phyloP scores from a whole-genome alignment of 2,329 filamentous ascomycete genomes.

The Didymella segeticola region DNA sequence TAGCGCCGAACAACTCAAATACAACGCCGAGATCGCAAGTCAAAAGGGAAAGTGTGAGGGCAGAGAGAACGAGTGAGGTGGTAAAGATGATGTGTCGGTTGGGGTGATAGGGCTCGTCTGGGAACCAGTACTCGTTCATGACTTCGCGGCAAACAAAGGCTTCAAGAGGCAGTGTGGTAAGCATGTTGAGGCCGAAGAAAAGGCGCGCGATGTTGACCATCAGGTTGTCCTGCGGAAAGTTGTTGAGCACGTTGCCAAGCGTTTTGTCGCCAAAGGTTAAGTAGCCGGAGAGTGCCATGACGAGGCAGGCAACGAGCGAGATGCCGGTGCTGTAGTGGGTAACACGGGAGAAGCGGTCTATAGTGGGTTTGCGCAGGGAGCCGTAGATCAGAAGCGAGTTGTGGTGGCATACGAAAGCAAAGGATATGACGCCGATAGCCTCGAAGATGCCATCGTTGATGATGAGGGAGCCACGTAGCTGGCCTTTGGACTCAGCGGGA shows the following conservation, averaged over 20 bases:
- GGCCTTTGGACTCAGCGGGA: slow-evolving; percentile 73
- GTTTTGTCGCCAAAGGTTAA: slow-evolving; percentile 92
- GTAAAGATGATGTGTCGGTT: slow-evolving; percentile 87
- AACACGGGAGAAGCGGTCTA: slow-evolving; percentile 91
- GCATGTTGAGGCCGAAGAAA: slow-evolving; percentile 98
- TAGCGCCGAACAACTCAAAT: slow-evolving; percentile 95
- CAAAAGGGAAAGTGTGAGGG: slow-evolving; percentile 78
- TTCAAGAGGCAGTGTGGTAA: slow-evolving; percentile 94
- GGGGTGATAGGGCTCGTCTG: slow-evolving; percentile 77
- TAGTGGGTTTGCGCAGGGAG: slow-evolving; percentile 89
- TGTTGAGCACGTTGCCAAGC: slow-evolving; percentile 95
- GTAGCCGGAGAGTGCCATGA: slow-evolving; percentile 88
- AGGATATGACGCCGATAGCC: slow-evolving; percentile 96
- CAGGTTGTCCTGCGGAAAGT: slow-evolving; percentile 87
- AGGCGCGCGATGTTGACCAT: slow-evolving; percentile 95
- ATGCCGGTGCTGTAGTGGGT: slow-evolving; percentile 93
- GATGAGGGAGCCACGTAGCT: slow-evolving; percentile 73
- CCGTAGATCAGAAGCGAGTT: slow-evolving; percentile 98
- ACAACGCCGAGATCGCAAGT: slow-evolving; percentile 95
- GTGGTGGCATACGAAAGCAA: slow-evolving; percentile 83
- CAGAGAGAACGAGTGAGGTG: slow-evolving; percentile 77
- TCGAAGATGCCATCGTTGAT: slow-evolving; percentile 91
- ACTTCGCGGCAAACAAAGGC: slow-evolving; percentile 97
- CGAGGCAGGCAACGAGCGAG: slow-evolving; percentile 88
- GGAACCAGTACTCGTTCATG: slow-evolving; percentile 85